Evolutionary conservation across 2,329 filamentous ascomycete genomes (phyloP), one percentile per base, ranked within the genome.

Genomic region (Xylariaceae sp.): DNA sequence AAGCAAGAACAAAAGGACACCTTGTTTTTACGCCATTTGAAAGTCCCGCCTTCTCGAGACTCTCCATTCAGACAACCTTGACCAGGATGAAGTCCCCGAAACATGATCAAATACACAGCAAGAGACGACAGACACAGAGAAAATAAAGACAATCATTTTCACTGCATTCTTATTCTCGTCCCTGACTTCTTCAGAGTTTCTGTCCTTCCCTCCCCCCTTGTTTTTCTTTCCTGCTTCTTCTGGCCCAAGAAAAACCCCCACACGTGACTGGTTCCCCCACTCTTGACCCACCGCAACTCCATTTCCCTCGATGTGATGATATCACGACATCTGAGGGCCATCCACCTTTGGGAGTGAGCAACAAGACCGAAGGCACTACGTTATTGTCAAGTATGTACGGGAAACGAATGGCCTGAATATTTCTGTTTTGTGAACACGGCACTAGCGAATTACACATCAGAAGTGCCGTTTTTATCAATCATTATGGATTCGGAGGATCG

Each of bases 321-420:
- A 49, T 40, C 51, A 47, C 45, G 48, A 46, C 49, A 41, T 51
- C 47, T 37, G 41, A 51, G 42, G 47, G 43, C 37, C 52, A 42
- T 47, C 46, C 47, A 45, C 54, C 51, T 30, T 47, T 34, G 37
- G 35, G 35, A 11, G 41, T 5, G 34, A 35, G 49, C 47, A 49
- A 56, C 29, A 50, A 58, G 55, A 55, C 35, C 55, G 43, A 56
- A 55, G 46, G 49, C 44, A 51, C 37, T 56, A 52, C 37, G 52
- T 44, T 47, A 53, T 55, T 57, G 54, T 57, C 59, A 65, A 64
- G 37, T 65, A 66, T 65, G 64, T 67, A 65, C 64, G 58, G 57
- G 59, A 64, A 66, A 65, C 55, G 58, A 62, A 64, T 61, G 54
- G 50, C 53, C 53, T 42, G 50, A 42, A 50, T 39, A 32, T 48